phyloP scores from a whole-genome alignment of 2,329 filamentous ascomycete species.

The Paraphaeosphaeria sporulosa region DNA sequence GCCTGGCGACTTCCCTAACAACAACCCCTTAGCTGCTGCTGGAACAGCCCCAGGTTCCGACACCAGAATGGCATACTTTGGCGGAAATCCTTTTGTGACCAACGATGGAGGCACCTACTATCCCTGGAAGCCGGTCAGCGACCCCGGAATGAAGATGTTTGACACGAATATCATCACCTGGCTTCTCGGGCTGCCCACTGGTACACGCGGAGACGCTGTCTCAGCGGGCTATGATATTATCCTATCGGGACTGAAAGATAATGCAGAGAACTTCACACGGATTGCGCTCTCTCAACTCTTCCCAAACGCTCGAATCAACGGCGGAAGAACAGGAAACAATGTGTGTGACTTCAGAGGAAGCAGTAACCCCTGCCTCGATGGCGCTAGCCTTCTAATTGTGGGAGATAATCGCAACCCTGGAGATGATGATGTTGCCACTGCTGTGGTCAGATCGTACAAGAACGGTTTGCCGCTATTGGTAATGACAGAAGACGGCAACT shows the following conservation, averaged over 20 bases:
- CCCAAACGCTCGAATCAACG: neutral
- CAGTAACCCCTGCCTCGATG: neutral
- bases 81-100: constrained; percentile 4
- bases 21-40: constrained; percentile 1
- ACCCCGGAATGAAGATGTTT: neutral
- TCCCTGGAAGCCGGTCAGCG: constrained; percentile 3
- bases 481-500: constrained; percentile 7
- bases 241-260: constrained; percentile 1
- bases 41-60: neutral
- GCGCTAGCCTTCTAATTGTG: neutral
- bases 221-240: neutral
- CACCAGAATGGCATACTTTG: constrained; percentile 2
- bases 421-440: neutral
- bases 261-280: neutral
- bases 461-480: neutral
- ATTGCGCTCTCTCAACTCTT: neutral
- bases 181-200: constrained; percentile 1
- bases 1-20: neutral
- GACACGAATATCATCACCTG: neutral
- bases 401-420: constrained; percentile 1
- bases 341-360: neutral
- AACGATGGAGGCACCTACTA: constrained; percentile 2
- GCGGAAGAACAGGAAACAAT: constrained; percentile 1
- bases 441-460: neutral
- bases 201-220: constrained; percentile 3